Percentiles rank a stretch among this genome's conserved stretches.
phyloP scores from a whole-genome alignment of 805 yeast species.

The Candida ipomoeae region DNA sequence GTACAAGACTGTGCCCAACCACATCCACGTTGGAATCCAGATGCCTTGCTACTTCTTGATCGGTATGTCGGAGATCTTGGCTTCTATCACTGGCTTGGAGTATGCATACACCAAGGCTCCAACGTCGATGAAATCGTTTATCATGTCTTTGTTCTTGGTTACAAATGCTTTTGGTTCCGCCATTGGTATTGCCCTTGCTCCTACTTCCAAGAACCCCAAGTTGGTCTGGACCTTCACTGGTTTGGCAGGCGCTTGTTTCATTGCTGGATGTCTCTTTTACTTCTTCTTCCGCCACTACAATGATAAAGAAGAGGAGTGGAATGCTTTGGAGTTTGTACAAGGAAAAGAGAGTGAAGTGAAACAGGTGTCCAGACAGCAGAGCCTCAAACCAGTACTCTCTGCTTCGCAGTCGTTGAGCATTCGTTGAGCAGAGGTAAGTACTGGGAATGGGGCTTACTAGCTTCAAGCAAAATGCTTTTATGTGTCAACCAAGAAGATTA shows the following conservation, averaged over 20 bases:
- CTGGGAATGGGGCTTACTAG: too few species aligned
- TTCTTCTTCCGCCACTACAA: slow-evolving; percentile 51
- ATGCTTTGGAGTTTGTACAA: slow-evolving; percentile 40
- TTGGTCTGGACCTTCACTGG: slow-evolving; percentile 66
- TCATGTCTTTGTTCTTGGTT: slow-evolving; percentile 48
- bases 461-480: not conserved
- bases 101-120: slow-evolving; percentile 18
- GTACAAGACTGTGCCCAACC: slow-evolving; percentile 8
- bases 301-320: slow-evolving; percentile 52
- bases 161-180: slow-evolving; percentile 75
- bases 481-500: too few species aligned
- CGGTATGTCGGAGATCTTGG: slow-evolving; percentile 13
- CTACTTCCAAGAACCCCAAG: slow-evolving; percentile 61
- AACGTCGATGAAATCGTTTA: slow-evolving; percentile 15
- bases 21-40: slow-evolving; percentile 10
- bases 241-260: slow-evolving; percentile 52
- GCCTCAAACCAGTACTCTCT: not conserved
- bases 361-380: not conserved
- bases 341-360: not conserved
- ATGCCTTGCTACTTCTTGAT: slow-evolving; percentile 11
- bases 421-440: not conserved
- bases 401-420: slow-evolving; percentile 1
- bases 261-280: slow-evolving; percentile 62
- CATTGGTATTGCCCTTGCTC: slow-evolving; percentile 57
- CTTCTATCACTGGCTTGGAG: slow-evolving; percentile 16